Conservation (phyloP, 192 early-diverging fungal genomes). For the Gorgonomyces haynaldii region DNA sequence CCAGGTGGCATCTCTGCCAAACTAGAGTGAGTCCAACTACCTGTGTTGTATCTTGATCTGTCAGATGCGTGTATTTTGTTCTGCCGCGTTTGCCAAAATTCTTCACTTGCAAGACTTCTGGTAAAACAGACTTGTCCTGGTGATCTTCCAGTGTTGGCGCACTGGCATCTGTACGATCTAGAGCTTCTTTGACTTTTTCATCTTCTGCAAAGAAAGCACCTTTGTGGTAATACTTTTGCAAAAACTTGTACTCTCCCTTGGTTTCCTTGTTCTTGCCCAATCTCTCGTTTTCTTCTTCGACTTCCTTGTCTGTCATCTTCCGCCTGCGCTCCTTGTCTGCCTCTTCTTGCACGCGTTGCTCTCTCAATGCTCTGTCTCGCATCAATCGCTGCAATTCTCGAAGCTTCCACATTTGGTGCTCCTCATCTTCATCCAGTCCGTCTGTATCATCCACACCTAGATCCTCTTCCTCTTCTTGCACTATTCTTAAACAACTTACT, state of each 20-base stretch:
- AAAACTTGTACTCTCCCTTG: conserved; percentile 40
- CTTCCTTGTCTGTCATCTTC: conserved; percentile 75
- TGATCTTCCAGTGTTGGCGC: conserved; percentile 62
- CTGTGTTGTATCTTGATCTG: conserved; percentile 67
- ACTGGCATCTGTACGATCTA: conserved; percentile 56
- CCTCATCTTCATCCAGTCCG: conserved; percentile 71
- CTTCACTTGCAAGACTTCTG: conserved; percentile 81
- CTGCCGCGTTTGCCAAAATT: conserved; percentile 77
- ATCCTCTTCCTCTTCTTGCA: conserved; percentile 27
- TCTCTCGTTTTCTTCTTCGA: conserved; percentile 57
- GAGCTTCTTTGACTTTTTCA: conserved; percentile 34
- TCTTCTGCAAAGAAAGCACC: conserved; percentile 72
- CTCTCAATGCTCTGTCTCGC: conserved; percentile 67
- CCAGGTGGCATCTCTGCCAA: conserved; percentile 33
- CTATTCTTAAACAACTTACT: conserved; percentile 21
- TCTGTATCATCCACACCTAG: conserved; percentile 84
- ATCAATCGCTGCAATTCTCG: conserved; percentile 82
- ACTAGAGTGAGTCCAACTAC: conserved; percentile 8
- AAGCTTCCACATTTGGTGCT: conserved; percentile 83
- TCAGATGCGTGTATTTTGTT: conserved; percentile 81
- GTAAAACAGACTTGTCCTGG: conserved; percentile 57
- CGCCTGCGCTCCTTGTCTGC: conserved; percentile 68
- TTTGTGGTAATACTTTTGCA: conserved; percentile 80
- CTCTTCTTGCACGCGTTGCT: conserved; percentile 56
- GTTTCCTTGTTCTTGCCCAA: conserved; percentile 50